phyloP scores from a whole-genome alignment of 2,329 filamentous ascomycete genomes.

The Penicillium nordicum region DNA sequence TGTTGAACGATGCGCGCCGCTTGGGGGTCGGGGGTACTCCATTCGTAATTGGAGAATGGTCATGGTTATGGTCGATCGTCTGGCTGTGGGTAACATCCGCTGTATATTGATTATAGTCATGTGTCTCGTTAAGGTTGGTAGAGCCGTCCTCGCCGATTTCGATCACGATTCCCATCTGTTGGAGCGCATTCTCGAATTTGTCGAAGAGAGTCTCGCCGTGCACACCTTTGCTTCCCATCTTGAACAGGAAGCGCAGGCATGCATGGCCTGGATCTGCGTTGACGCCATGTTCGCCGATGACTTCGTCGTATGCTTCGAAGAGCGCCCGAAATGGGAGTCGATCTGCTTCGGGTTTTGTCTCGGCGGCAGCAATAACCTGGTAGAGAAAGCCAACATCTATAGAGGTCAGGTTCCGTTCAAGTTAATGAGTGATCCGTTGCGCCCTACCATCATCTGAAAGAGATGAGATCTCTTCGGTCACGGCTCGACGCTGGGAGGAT shows the following conservation, averaged over 20 bases:
- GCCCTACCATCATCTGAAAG: constrained; percentile 61
- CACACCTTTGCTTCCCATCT: constrained; percentile 62
- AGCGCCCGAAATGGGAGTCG: constrained; percentile 71
- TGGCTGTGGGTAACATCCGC: constrained; percentile 24
- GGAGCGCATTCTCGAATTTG: constrained; percentile 67
- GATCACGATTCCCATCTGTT: constrained; percentile 67
- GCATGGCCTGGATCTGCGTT: constrained; percentile 71
- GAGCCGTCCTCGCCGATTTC: constrained; percentile 54
- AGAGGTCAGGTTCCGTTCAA: constrained; percentile 2
- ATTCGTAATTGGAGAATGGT: constrained; percentile 25
- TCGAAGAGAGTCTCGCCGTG: constrained; percentile 60
- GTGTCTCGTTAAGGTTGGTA: constrained; percentile 33
- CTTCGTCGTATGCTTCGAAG: constrained; percentile 74
- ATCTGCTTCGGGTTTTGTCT: constrained; percentile 62
- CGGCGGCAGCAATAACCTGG: constrained; percentile 69
- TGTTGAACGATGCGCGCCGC: constrained; percentile 55
- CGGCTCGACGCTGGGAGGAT: constrained; percentile 40
- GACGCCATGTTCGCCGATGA: constrained; percentile 67
- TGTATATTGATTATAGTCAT: constrained; percentile 27
- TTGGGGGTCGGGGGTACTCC: constrained; percentile 31
- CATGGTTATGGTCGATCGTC: constrained; percentile 17
- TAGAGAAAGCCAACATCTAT: constrained; percentile 76
- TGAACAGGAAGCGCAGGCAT: constrained; percentile 74
- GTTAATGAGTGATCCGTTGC: not conserved
- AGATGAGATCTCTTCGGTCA: constrained; percentile 40